Conservation (phyloP, 129 eudicot genomes). For the Cynara cardunculus region DNA sequence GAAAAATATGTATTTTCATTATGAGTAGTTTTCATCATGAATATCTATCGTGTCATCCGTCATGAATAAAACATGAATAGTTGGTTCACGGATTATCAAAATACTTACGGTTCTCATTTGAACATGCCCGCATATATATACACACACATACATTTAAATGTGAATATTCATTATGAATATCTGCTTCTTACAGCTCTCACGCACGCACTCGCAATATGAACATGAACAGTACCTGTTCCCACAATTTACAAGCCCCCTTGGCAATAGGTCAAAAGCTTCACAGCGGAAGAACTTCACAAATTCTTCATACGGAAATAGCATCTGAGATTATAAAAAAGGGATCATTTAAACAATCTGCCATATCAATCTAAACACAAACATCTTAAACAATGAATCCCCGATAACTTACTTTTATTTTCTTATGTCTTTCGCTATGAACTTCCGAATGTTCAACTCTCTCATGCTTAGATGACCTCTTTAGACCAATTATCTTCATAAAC, state of each 20-base stretch:
- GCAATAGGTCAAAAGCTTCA: constrained; percentile 54
- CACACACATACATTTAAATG: background rate
- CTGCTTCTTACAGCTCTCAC: background rate
- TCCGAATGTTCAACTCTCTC: constrained; percentile 34
- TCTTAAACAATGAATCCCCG: background rate
- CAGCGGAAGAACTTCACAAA: constrained; percentile 60
- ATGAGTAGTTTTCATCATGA: background rate
- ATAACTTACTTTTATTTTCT: constrained; percentile 63
- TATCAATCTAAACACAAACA: background rate
- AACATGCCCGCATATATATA: background rate
- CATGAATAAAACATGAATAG: background rate
- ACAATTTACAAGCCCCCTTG: constrained; percentile 91
- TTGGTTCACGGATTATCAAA: background rate
- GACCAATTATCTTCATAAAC: constrained; percentile 65
- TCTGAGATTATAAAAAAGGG: constrained; percentile 37
- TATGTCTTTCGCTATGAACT: constrained; percentile 34
- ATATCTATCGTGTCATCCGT: background rate
- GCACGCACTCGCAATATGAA: background rate
- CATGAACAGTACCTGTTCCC: constrained; percentile 65
- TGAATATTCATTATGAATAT: background rate
- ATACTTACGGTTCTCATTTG: background rate
- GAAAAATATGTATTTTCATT: background rate
- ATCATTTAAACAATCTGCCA: background rate
- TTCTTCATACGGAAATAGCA: constrained; percentile 90
- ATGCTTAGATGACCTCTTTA: constrained; percentile 56